Base-by-base conservation (phyloP, 2,329 filamentous ascomycete species). In the Ophioceras dolichostomum region DNA sequence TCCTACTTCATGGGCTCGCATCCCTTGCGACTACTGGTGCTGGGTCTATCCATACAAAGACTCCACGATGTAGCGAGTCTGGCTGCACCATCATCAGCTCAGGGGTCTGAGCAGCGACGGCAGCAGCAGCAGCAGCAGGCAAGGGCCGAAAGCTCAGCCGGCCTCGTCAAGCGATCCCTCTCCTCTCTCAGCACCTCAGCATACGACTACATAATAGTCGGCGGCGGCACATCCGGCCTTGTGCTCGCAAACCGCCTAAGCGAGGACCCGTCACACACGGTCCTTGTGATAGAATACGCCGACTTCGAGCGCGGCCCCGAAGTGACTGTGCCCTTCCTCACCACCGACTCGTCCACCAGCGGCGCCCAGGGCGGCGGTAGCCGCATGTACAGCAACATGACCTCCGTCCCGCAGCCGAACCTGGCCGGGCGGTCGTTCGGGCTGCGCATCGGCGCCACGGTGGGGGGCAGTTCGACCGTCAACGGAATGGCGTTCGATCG, bases 381-480 rank as follows among this genome's bases (percentile, higher is more conserved):
- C 20, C 34, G 34, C 1, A 16, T 36, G 5, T 36, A 36, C 34
- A 10, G 36, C 28, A 30, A 37, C 26, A 29, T 35, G 9, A 38
- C 38, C 2, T 46, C 44, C 13, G 32, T 36, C 4, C 54, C 59
- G 3, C 61, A 64, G 44, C 34, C 39, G n/a, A 51, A 50, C 4
- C 49, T 63, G 4, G 50, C 45, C 43, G 53, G 12, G 59, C 59
- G 55, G 53, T 57, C 1, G 45, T 60, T 18, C 64, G 60, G 9
- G 60, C 21, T 38, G 14, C 33, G 32, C 10, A 52, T 55, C 14
- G 57, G 56, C 16, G 49, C 53, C 36, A 65, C 70, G 0, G 61
- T 83, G 0, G 78, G 78, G 10, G 78, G 78, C 10, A 75, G 76
- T 4, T 68, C 64, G 12, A 66, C 67, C 2, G 61, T 77, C 38